Evolutionary conservation across 345 rosid genomes (phyloP).

Genomic region (Bruguiera gymnorhiza): DNA sequence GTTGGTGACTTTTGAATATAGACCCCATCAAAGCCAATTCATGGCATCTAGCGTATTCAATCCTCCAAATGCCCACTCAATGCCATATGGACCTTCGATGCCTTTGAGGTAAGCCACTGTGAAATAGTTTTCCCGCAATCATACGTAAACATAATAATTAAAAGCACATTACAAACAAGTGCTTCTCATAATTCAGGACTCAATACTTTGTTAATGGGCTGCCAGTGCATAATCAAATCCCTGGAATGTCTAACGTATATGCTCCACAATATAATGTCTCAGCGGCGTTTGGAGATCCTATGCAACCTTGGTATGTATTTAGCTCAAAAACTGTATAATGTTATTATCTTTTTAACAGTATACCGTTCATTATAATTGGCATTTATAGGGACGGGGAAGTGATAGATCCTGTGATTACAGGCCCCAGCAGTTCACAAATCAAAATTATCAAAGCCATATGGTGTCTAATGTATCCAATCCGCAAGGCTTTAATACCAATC

Average conservation of each 20-base stretch:
- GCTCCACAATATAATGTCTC: background rate
- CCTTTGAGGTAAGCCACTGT: too few relatives aligned
- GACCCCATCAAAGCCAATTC: too few relatives aligned
- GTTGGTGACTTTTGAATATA: too few relatives aligned
- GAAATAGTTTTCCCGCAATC: too few relatives aligned
- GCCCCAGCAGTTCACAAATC: background rate
- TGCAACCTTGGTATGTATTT: background rate
- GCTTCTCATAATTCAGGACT: background rate
- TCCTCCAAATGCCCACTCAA: too few relatives aligned
- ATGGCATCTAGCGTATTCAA: too few relatives aligned
- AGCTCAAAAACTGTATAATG: background rate
- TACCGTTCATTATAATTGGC: background rate
- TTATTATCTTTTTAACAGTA: too few relatives aligned
- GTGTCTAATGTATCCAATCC: slow-evolving; percentile 1
- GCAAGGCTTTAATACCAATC: background rate
- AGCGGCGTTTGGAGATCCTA: background rate
- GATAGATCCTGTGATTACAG: background rate
- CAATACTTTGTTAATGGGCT: background rate
- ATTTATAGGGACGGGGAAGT: too few relatives aligned
- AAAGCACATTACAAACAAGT: background rate
- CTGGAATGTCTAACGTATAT: background rate
- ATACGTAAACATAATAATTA: background rate
- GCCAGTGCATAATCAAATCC: background rate
- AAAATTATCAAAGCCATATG: background rate
- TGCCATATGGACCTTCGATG: too few relatives aligned